Base-by-base conservation (phyloP, 495 filamentous ascomycete genomes). In the Trichoderma orchidacearum region DNA sequence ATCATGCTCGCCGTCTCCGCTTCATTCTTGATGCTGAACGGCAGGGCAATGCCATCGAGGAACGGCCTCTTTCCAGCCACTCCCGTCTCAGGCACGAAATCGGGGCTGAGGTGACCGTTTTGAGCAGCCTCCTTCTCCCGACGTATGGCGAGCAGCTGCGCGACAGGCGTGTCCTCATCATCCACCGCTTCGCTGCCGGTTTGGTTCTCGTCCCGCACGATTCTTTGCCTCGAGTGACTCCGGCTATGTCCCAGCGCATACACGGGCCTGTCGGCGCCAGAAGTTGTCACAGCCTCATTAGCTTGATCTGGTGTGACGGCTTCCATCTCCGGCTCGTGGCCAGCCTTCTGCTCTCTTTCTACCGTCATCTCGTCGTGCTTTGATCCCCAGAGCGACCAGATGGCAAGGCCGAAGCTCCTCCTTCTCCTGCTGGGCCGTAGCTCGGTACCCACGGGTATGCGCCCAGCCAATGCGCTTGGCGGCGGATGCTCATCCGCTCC, bases 361-460 rank as follows among this genome's bases (percentile, higher is more conserved):
- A 93, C 74, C 11, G 84, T 85, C 41, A 75, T 78, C 70, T 90
- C 78, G 64, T 96, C 91, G 60, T 95, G 90, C 63, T 84, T 93
- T 59, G 85, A 89, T 11, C 87, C 91, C 85, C 90, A 90, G 11
- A 81, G 70, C 45, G 80, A 85, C 91, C 91, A 96, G 30, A 95
- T 68, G 30, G 81, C 80, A 69, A 96, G 75, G 3, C 89, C 90
- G 65, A 84, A 81, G 61, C 86, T 85, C 69, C 77, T 81, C 52
- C 66, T 78, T 61, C 79, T 80, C 65, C 70, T 75, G 67, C 69
- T 67, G 30, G 65, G 58, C 17, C 23, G 38, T 36, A 79, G 60
- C 34, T 78, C 72, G 7, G 72, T 75, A 18, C 74, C 75, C 30
- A 78, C 75, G 56, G 68, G 73, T 48, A 80, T 69, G 53, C 90